These are phyloP conservation scores for Blumeriella jaapii DNA, from an alignment of 2,329 filamentous ascomycete species.

Conservation along the genomic window DNA sequence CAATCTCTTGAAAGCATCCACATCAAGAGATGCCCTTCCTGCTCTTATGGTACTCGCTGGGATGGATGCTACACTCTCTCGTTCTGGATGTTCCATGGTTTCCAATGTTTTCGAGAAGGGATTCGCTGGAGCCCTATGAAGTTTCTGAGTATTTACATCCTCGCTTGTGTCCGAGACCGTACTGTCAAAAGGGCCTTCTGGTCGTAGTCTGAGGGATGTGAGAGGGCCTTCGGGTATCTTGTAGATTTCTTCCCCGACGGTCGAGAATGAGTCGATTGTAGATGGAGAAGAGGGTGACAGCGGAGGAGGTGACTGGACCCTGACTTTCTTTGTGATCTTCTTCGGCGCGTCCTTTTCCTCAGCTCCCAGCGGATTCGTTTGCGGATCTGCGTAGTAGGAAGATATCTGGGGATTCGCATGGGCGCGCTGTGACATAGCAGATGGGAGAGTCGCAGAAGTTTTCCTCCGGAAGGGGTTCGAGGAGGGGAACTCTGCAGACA, in stretches of 20 bases:
- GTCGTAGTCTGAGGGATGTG: slow-evolving; percentile 24
- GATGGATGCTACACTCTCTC: slow-evolving; percentile 11
- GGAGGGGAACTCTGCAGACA: slow-evolving; percentile 23
- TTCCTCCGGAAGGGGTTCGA: slow-evolving; percentile 28
- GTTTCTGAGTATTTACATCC: slow-evolving; percentile 14
- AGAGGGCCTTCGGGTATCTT: slow-evolving; percentile 15
- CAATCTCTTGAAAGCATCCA: slow-evolving; percentile 65
- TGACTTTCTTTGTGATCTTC: slow-evolving; percentile 46
- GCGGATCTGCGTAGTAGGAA: slow-evolving; percentile 11
- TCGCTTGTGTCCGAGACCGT: slow-evolving; percentile 25
- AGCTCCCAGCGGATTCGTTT: slow-evolving; percentile 5
- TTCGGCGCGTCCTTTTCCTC: slow-evolving; percentile 13
- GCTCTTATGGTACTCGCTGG: slow-evolving; percentile 21
- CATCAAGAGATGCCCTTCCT: slow-evolving; percentile 46
- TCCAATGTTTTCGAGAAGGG: slow-evolving; percentile 46
- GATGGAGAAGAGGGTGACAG: slow-evolving; percentile 31
- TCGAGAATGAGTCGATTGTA: slow-evolving; percentile 39
- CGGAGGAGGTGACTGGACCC: slow-evolving; percentile 52
- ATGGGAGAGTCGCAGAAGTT: slow-evolving; percentile 10
- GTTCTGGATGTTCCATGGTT: slow-evolving; percentile 34
- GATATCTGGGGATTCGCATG: slow-evolving; percentile 11
- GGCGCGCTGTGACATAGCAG: slow-evolving; percentile 12
- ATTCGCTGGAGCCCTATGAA: slow-evolving; percentile 32
- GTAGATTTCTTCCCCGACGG: slow-evolving; percentile 20
- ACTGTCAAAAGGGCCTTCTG: slow-evolving; percentile 26